Base-by-base conservation (phyloP, 495 filamentous ascomycete species). In the Daldinia bambusicola region DNA sequence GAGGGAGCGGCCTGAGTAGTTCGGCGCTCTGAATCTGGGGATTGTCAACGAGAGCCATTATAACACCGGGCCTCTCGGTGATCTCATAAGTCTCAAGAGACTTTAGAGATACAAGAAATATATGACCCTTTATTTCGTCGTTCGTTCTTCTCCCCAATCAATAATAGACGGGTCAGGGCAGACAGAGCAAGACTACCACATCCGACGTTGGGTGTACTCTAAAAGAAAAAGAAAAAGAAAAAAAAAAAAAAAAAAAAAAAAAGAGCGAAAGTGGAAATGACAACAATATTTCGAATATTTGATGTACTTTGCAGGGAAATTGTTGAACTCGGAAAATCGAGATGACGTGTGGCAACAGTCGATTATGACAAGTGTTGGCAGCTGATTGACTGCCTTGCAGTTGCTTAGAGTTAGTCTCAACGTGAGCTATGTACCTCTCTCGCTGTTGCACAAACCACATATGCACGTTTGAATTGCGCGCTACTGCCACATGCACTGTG, bases 11-110 rank as follows among this genome's bases (percentile, higher is more conserved):
- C 77, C 91, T 92, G 76, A 98, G 92, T 61, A 99, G 86, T 66
- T 92, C 91, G 63, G 96, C 91, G 74, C 89, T 86, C 81, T 90
- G 86, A 79, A 99, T 97, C 85, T 97, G 93, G 75, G 90, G 80
- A 75, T 94, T 93, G 79, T 96, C 91, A 69, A 97, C 93, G 79
- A 99, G 92, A 76, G 90, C 89, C 84, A 77, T 77, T 59, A 56
- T 74, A 43, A 58, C 7, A 41, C 43, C 18, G 22, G 26, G 48
- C 40, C 30, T 45, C 55, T 60, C 13, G 30, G 38, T 26, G 45
- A 56, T 64, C 45, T 61, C 67, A 70, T 66, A 61, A 57, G 61
- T 53, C 37, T 22, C 34, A 43, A 34, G 8, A 36, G 45, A 10
- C 36, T 12, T 14, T 51, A 32, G 50, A 41, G 4, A 48, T 2